phyloP scores from a whole-genome alignment of 768 basidiomycete species.

The Phallus indusiatus region DNA sequence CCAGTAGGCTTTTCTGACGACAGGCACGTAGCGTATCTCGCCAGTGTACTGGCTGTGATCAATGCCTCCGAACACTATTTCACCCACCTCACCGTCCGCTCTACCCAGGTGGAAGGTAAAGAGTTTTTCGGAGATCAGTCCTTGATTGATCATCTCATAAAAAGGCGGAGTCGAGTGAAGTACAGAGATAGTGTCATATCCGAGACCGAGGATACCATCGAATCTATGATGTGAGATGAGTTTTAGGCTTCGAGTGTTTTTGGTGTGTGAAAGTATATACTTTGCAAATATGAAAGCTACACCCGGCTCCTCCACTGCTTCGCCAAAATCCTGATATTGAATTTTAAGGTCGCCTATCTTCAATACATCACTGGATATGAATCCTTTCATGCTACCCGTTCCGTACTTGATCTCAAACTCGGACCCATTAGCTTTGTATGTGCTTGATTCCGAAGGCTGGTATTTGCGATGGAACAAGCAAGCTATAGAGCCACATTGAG shows the following conservation, averaged over 20 bases:
- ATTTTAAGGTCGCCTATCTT: constrained; percentile 77
- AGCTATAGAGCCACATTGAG: constrained; percentile 74
- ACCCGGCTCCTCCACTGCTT: constrained; percentile 93
- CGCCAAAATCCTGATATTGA: constrained; percentile 78
- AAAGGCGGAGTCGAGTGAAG: constrained; percentile 90
- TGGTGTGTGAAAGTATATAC: constrained; percentile 33
- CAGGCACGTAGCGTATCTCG: constrained; percentile 75
- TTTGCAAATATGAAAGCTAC: constrained; percentile 95
- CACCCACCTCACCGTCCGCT: constrained; percentile 73
- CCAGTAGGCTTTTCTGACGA: constrained; percentile 96
- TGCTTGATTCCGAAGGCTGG: constrained; percentile 64
- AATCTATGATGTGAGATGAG: constrained; percentile 44
- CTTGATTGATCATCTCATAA: constrained; percentile 82
- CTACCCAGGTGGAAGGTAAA: constrained; percentile 92
- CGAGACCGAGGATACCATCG: constrained; percentile 92
- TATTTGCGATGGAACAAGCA: constrained; percentile 95
- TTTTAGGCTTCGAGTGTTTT: not conserved
- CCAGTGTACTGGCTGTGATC: constrained; percentile 72
- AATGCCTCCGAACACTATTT: constrained; percentile 86
- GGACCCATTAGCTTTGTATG: constrained; percentile 85
- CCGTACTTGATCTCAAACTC: constrained; percentile 90
- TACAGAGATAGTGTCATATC: constrained; percentile 91
- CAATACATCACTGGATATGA: constrained; percentile 77
- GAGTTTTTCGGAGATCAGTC: constrained; percentile 72
- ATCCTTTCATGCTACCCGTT: constrained; percentile 94